Evolutionary conservation across 306 rosid genomes (phyloP), one percentile per base, ranked within the genome.

Genomic region (Cyclanthera cordifolia): DNA sequence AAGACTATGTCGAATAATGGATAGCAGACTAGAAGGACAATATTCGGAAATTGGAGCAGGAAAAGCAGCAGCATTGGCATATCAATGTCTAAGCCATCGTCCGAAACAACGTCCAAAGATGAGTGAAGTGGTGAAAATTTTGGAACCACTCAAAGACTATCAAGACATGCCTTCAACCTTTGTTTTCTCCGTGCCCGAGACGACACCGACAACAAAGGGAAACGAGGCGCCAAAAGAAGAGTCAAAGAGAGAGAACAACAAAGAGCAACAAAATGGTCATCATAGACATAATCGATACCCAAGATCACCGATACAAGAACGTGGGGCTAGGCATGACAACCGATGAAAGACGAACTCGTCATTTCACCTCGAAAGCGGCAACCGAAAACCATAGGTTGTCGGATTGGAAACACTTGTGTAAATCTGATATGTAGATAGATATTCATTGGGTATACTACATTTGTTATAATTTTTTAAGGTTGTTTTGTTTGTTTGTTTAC

Each of bases 31-130:
- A 0, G 99, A 94, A 72, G 96, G 90, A 0, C 95, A 83, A 12
- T 94, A 82, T 68, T 94, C 99, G 0, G 99, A 94, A 69, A 48
- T 71, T 0, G 99, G 97, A 5, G 94, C 95, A 5, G 78, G 74
- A 70, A 90, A 86, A 63, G 97, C 95, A 0, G 99, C 99, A 1
- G 84, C 97, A 77, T 80, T 94, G 80, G 99, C 99, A 27, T 88
- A 82, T 55, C 95, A 58, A 73, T 94, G 99, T 72, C 76, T 94
- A 6, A 94, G 99, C 85, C 86, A 94, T 74, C 76, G 97, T 53
- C 95, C 96, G 4, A 90, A 85, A 72, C 84, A 77, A 9, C 77
- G 99, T 20, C 97, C 99, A 2, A 32, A 88, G 12, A 94, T 94
- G 83, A 78, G 82, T 25, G 73, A 77, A 0, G 99, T 94, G 47